These are phyloP conservation scores for Tieghemiomyces parasiticus DNA, from an alignment of 192 early-diverging fungal species.

Conservation along the genomic window DNA sequence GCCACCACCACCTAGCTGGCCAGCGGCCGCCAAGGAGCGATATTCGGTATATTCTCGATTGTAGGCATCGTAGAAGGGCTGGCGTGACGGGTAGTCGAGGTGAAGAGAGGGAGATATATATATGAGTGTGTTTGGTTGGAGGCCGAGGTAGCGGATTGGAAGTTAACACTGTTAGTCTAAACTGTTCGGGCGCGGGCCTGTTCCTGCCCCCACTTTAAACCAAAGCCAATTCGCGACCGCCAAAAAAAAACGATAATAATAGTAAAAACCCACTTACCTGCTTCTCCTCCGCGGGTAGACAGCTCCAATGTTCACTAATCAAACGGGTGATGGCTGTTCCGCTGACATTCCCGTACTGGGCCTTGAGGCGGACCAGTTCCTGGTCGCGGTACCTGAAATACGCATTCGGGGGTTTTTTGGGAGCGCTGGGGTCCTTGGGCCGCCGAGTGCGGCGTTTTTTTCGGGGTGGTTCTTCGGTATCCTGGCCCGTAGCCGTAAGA, in stretches of 20 bases:
- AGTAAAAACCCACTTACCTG: conserved; percentile 13
- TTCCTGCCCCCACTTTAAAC: too few species aligned
- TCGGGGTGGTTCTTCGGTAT: neutral
- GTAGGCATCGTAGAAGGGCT: neutral
- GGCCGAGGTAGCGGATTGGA: too few species aligned
- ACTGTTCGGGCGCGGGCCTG: too few species aligned
- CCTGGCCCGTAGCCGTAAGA: too few species aligned
- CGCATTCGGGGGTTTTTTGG: conserved; percentile 29
- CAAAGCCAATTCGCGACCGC: too few species aligned
- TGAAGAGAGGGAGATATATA: too few species aligned
- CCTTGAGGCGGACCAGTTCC: conserved; percentile 26
- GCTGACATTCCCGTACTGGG: conserved; percentile 18
- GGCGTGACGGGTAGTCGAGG: too few species aligned
- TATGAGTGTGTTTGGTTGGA: too few species aligned
- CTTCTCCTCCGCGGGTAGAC: conserved; percentile 20
- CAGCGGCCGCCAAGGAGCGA: too few species aligned
- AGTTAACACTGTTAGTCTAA: too few species aligned
- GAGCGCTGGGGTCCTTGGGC: conserved; percentile 29
- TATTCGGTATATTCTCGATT: neutral
- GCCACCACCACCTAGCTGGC: too few species aligned
- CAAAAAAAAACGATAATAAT: too few species aligned
- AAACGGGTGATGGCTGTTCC: conserved; percentile 25
- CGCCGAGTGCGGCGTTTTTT: conserved; percentile 13
- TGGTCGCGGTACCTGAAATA: conserved; percentile 32
- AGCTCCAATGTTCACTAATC: conserved; percentile 30